Conservation (phyloP, 2,329 filamentous ascomycete species). For the Phaeosphaeriaceae sp. region DNA sequence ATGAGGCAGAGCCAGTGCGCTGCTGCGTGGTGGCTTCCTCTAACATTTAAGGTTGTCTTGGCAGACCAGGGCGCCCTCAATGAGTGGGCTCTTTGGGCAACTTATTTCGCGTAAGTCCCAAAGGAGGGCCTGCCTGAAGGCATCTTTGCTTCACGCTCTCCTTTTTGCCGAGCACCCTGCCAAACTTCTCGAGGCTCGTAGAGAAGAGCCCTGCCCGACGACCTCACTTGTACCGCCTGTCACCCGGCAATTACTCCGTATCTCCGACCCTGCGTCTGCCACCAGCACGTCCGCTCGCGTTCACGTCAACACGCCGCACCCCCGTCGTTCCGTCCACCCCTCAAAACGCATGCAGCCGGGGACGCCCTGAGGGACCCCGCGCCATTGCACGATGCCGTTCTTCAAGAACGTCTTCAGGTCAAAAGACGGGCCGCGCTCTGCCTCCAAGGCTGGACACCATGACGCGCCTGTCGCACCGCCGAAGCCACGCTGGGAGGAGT, state of each 20-base stretch:
- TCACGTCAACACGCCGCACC: conserved; percentile 13
- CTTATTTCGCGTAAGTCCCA: conserved; percentile 29
- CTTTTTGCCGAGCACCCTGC: conserved; percentile 20
- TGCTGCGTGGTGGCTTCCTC: not conserved
- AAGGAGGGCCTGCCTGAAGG: conserved; percentile 19
- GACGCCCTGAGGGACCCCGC: conserved; percentile 25
- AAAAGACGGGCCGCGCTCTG: conserved; percentile 41
- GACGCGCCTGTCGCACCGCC: conserved; percentile 52
- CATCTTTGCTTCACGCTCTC: conserved; percentile 19
- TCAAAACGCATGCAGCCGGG: conserved; percentile 29
- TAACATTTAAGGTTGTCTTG: conserved; percentile 16
- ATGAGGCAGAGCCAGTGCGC: not conserved
- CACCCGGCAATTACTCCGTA: conserved; percentile 1
- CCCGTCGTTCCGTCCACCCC: conserved; percentile 17
- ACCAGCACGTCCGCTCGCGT: conserved; percentile 1
- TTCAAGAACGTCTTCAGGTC: conserved; percentile 50
- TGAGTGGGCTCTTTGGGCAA: conserved; percentile 15
- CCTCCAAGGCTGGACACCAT: conserved; percentile 37
- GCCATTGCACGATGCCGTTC: conserved; percentile 41
- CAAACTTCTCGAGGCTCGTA: not conserved
- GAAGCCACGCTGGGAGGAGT: conserved; percentile 85
- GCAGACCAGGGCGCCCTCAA: conserved; percentile 8
- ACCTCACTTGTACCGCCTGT: conserved; percentile 5
- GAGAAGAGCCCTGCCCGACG: conserved; percentile 14
- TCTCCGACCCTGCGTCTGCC: conserved; percentile 1